Evolutionary conservation across 2,329 filamentous ascomycete genomes (phyloP), one percentile per base, ranked within the genome.

Genomic region (Xylariales sp.): DNA sequence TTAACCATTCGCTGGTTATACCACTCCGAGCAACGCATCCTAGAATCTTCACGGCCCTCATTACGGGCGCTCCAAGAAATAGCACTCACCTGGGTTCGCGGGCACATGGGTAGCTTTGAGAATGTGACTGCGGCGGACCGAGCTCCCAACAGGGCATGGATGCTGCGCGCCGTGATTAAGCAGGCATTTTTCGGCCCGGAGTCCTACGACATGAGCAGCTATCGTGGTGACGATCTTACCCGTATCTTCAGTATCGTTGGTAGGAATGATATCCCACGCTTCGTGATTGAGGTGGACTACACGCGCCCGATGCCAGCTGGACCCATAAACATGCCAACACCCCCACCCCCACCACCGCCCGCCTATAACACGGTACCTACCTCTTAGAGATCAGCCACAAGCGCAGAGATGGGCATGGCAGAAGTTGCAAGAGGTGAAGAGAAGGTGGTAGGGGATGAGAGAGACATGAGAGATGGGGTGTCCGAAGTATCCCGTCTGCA

Each of bases 141-240:
- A 4, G 28, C 33, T 3, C 25, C 35, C 1, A 28, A 17, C 29
- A 5, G 25, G 27, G 16, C 19, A n/a, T 32, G 30, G 34, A 21
- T 19, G 2, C 42, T 59, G 27, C 40, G 49, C 13, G 52, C 53
- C 10, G 29, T 33, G 16, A 46, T 60, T 11, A 45, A 43, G 14
- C 34, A 41, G 7, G 51, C 50, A 18, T 37, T 42, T 16, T 46
- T 55, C 33, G 55, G 47, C 15, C 41, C 40, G 34, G 50, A 51
- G 38, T 42, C 44, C 19, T 61, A 56, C 40, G 54, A 60, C 25
- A 41, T 62, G 47, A 48, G 42, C 10, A 37, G 40, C 29, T 61
- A 54, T 36, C 36, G 33, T 6, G 49, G 52, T 10, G 58, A 59
- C 27, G 55, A 61, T 42, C 29, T 62, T 19, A 43, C 48, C 2